These are phyloP conservation scores for Citrus sinensis DNA, from an alignment of 345 rosid species.

Conservation along the genomic window DVS_A1.0 CM039165.1:424001-424500, in stretches of 20 bases:
- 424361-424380: constrained; percentile 60
- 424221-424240: constrained; percentile 21
- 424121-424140: neutral
- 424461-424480: constrained; percentile 97
- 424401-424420: constrained; percentile 99
- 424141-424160: neutral
- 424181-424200: constrained; percentile 37
- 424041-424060: neutral
- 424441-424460: constrained; percentile 87
- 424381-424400: constrained; percentile 88
- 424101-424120: no score
- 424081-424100: no score
- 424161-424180: neutral
- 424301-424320: constrained; percentile 91
- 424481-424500: neutral
- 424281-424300: constrained; percentile 91
- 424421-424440: constrained; percentile 89
- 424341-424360: constrained; percentile 77
- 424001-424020: no score
- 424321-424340: constrained; percentile 77
- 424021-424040: no score
- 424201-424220: constrained; percentile 53
- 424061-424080: neutral
- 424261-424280: constrained; percentile 37
- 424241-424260: constrained; percentile 20